These are phyloP conservation scores for Carex pumila DNA, from an alignment of 176 grass and related monocot genomes.

Conservation along the genomic window DNA sequence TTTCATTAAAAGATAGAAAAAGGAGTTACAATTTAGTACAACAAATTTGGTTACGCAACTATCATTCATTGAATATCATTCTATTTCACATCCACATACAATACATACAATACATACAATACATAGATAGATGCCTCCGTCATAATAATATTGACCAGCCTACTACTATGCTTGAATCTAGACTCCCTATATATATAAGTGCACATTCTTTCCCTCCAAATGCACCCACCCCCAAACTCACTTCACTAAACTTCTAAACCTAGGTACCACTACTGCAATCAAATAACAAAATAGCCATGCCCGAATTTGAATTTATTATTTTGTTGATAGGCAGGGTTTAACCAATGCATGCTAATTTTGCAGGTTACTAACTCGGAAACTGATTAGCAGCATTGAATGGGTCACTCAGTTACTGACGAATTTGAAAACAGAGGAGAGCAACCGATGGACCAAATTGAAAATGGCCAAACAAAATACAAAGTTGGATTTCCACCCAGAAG, in stretches of 20 bases:
- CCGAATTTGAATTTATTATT: not conserved
- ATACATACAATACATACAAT: not conserved
- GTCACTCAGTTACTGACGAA: not conserved
- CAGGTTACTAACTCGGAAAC: not conserved
- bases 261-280: not conserved
- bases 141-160: not conserved
- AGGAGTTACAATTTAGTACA: not conserved
- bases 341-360: not conserved
- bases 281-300: not conserved
- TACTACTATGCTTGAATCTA: slow-evolving; percentile 6
- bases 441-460: not conserved
- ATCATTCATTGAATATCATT: not conserved
- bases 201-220: not conserved
- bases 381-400: not conserved
- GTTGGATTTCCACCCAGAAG: slow-evolving; percentile 57
- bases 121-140: not conserved
- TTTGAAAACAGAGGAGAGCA: slow-evolving; percentile 7
- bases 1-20: not conserved
- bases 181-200: slow-evolving; percentile 9
- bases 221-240: not conserved
- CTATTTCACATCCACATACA: not conserved
- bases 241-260: not conserved
- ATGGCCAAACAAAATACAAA: slow-evolving; percentile 41
- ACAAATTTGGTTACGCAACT: slow-evolving; percentile 3
- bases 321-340: not conserved